Base-by-base conservation (phyloP, 1,284 basidiomycete species). In the Tilletia walkeri region DNA sequence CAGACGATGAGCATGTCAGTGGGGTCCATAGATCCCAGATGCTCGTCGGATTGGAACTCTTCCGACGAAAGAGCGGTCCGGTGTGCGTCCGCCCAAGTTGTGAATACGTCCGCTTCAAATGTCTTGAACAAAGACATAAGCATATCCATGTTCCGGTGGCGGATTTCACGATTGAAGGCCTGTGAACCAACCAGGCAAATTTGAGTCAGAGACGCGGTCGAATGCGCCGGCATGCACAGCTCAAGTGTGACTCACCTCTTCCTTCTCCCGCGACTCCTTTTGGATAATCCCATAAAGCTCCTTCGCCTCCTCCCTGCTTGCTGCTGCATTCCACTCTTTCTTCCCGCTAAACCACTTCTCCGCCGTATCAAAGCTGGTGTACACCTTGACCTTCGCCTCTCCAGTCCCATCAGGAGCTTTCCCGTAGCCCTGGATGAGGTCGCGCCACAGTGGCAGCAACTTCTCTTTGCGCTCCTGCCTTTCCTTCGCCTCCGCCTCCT, bases 51-150 rank as follows among this genome's bases (percentile, higher is more conserved):
- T 9, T 41, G 66, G 68, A 73, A 82, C 69, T 82, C 79, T 20
- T 71, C 76, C 50, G 78, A 78, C 54, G 81, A 80, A 47, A 81
- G 14, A 14, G 81, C 73, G 4, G 77, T 78, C 4, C 74, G 74
- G 39, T 81, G 77, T n/a, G 80, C 82, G 65, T 83, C 82, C 7
- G 76, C 71, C 82, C 82, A 83, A 4, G 77, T 73, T 9, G 81
- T 80, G n/a, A 75, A 69, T 14, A 78, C 76, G 56, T 78, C 77
- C 2, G 79, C 74, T 50, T 82, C 82, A 41, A 83, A 79, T 2
- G 79, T 78, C 54, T 76, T 76, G 50, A 83, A 70, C 36, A 83
- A 68, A 6, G 79, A 77, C 71, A 75, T 71, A 20, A 82, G 74
- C 73, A 80, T 76, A 14, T 76, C 72, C 65, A 69, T 76, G 54